Evolutionary conservation across 331 rosid species (phyloP), one percentile per base, ranked within the genome.

Genomic region (Pyracantha coccinea): DNA sequence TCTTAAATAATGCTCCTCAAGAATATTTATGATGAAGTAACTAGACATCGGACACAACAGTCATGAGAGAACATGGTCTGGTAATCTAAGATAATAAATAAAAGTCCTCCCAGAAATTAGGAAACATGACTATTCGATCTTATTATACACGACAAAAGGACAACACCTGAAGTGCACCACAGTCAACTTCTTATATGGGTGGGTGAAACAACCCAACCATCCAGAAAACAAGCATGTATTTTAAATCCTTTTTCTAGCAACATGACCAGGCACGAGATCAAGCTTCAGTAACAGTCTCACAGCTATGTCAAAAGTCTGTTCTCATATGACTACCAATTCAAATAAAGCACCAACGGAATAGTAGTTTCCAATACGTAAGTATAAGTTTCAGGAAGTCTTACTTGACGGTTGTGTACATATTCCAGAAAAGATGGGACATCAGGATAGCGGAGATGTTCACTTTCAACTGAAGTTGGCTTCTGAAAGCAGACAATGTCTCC

Each of bases 401-500:
- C 98, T 80, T 89, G 93, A n/a, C 97, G 93, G 76, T 90, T 93
- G 79, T 86, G 96, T 62, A 93, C 97, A 75, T 87, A 93, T 35
- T 93, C 96, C 78, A 93, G 77, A 86, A 90, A 93, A 31, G 98
- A 90, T 27, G 98, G 98, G 69, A 93, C 96, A 12, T 90, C 98
- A 17, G 90, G 87, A 78, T 89, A 93, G 52, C 92, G 93, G 59
- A 60, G 66, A n/a, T 69, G 87, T 31, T 78, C 89, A 47, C 68
- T 87, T 71, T 88, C 93, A 65, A 74, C 67, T 17, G 87, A 61
- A 77, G 78, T 78, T 55, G 86, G 81, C 83, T 89, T 93, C 78
- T 90, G 98, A 82, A 86, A 87, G 87, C 97, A 93, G 38, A 93
- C 53, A 70, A 93, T 90, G 79, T 93, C 98, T 33, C 98, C 98